Base-by-base conservation (phyloP, 179 eudicot species). In the Sideroxylon spinosum region DNA sequence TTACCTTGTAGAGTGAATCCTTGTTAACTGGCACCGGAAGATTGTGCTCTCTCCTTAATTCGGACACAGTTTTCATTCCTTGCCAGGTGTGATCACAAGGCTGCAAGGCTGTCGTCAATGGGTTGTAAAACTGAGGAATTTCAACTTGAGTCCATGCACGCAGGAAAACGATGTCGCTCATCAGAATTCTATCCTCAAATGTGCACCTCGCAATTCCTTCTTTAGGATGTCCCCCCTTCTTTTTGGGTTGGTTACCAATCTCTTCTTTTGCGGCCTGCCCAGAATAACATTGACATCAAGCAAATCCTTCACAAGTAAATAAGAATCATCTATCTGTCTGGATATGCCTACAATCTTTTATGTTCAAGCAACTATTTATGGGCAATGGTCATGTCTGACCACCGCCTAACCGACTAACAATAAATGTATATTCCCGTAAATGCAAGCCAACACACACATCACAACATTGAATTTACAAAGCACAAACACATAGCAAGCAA, bases 171-270 rank as follows among this genome's bases (percentile, higher is more conserved):
- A 90, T 86, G 82, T 96, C 99, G 55, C 97, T 91, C 98, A 90
- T 96, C 71, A 94, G 86, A 81, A 96, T 92, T 87, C 84, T 94
- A 80, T 96, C 99, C 89, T 96, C 99, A 85, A 96, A 96, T 60
- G 97, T 96, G 87, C 99, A 96, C 81, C 98, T 88, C 57, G 96
- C 98, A 76, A 94, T 90, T 78, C 98, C 99, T 79, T 89, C 99
- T 78, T 91, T 89, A 9, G 84, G 82, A 14, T n/a, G 9, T 23
- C 84, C 90, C 55, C 91, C 95, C 78, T 86, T 89, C 86, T 75
- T 91, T 75, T 68, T 88, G 23, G 85, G 84, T 80, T 86, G 80
- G 81, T 91, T 89, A 79, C 94, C 98, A 71, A 94, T 81, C 84
- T 86, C 87, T 76, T 91, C 96, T 84, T 94, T 92, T 76, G 93